These are phyloP conservation scores for Elaphomyces granulatus DNA, from an alignment of 495 filamentous ascomycete species.

Conservation along the genomic window DNA sequence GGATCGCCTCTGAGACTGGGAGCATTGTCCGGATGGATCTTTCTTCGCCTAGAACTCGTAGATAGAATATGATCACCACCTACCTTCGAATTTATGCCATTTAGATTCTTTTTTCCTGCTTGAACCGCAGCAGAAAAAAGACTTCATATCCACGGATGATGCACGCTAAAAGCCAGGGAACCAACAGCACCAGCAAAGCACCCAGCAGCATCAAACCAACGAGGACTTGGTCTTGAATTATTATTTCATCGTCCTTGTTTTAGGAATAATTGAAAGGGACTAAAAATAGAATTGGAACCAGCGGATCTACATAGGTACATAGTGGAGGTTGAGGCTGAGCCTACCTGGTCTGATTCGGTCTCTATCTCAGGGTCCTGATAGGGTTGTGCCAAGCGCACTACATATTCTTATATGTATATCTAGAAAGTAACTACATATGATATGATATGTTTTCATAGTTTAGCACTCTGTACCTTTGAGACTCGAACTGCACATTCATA, in stretches of 20 bases:
- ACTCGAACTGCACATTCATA: too few relatives aligned
- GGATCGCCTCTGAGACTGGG: background rate
- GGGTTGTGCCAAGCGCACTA: background rate
- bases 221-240: background rate
- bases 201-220: background rate
- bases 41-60: too few relatives aligned
- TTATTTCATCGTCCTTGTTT: too few relatives aligned
- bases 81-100: constrained; percentile 14
- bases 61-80: background rate
- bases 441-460: too few relatives aligned
- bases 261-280: too few relatives aligned
- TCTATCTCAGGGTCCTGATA: too few relatives aligned
- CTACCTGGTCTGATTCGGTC: too few relatives aligned
- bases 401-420: too few relatives aligned
- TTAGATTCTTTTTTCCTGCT: constrained; percentile 4
- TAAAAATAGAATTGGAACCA: too few relatives aligned
- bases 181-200: background rate
- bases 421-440: too few relatives aligned
- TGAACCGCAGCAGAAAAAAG: constrained; percentile 5
- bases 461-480: too few relatives aligned
- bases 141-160: constrained; percentile 1
- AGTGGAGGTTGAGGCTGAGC: background rate
- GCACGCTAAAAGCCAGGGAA: background rate
- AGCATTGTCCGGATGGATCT: too few relatives aligned
- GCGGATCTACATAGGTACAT: background rate